Evolutionary conservation across 1,139 yeast genomes (phyloP), one percentile per base, ranked within the genome.

Genomic region (Diutina ranongensis): DNA sequence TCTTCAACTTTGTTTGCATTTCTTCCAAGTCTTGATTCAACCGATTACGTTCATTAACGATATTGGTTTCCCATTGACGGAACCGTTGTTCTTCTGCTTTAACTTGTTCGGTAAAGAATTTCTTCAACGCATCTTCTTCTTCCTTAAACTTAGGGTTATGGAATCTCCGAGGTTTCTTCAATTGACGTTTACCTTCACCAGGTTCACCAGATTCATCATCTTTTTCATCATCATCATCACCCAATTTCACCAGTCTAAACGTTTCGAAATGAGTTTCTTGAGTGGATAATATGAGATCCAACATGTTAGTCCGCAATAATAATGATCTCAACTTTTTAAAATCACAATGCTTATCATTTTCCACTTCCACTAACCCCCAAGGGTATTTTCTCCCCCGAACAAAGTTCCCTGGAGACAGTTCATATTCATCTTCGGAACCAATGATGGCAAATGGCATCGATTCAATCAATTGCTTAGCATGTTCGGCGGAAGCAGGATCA

Each of bases 321-420:
- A 92, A 73, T 54, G 89, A 78, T 66, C 98, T 82, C 59, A 92
- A 74, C 64, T 88, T 88, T 64, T 87, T 81, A 69, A 94, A 92
- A 65, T 92, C 98, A 67, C 97, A 89, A 62, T 92, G 97, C 50
- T 76, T 75, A 60, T 89, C 97, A 63, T 92, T 92, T 64, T 92
- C 98, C 46, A 92, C 96, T 64, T 92, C 97, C 46, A 92, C 97
- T 47, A 86, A 72, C 41, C 98, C 98, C 98, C 98, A 92, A 51
- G 95, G 89, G 61, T 92, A 92, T 62, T 86, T 86, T 65, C 99
- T 82, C 44, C 96, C 98, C 52, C 84, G 76, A 45, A 87, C 89
- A 52, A 76, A 70, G 52, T 77, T 74, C 35, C 96, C 97, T 44
- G 83, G 80, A 21, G 80, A 72, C 46, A 82, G 72, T 58, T 86